These are phyloP conservation scores for Crithidia fasciculata DNA, from an alignment of 208 protist species.

Conservation along the genomic window DNA sequence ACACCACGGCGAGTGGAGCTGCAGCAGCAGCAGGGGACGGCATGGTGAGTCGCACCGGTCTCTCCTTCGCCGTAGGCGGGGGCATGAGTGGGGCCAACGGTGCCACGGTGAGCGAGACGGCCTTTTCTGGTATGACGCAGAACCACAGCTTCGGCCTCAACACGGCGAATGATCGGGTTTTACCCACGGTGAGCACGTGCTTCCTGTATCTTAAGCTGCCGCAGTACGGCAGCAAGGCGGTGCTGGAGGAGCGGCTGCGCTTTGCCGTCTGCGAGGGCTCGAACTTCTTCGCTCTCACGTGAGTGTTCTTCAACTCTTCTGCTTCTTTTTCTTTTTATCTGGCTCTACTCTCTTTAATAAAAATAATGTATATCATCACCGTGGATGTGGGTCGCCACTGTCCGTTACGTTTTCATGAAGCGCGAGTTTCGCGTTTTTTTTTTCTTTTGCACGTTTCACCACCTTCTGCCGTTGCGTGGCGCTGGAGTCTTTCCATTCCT, in stretches of 20 bases:
- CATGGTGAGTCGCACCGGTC: not conserved
- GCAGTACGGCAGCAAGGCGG: constrained; percentile 82
- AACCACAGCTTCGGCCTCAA: constrained; percentile 17
- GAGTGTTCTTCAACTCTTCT: constrained; percentile 8
- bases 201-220: constrained; percentile 96
- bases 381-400: too few species aligned
- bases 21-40: not conserved
- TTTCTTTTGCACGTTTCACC: too few species aligned
- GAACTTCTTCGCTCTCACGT: constrained; percentile 70
- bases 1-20: not conserved
- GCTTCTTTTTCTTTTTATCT: constrained; percentile 15
- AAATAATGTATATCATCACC: not conserved
- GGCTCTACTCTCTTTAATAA: not conserved
- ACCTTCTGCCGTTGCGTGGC: too few species aligned
- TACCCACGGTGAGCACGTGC: constrained; percentile 97
- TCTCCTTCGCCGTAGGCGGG: not conserved
- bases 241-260: constrained; percentile 69
- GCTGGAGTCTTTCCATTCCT: too few species aligned
- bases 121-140: not conserved
- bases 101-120: constrained; percentile 9
- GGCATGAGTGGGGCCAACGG: constrained; percentile 6
- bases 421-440: too few species aligned
- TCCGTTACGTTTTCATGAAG: too few species aligned
- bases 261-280: constrained; percentile 77
- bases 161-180: constrained; percentile 19